Evolutionary conservation across 305 asterid genomes (phyloP), one percentile per base, ranked within the genome.

Genomic region (Fraxinus dipetala): DNA sequence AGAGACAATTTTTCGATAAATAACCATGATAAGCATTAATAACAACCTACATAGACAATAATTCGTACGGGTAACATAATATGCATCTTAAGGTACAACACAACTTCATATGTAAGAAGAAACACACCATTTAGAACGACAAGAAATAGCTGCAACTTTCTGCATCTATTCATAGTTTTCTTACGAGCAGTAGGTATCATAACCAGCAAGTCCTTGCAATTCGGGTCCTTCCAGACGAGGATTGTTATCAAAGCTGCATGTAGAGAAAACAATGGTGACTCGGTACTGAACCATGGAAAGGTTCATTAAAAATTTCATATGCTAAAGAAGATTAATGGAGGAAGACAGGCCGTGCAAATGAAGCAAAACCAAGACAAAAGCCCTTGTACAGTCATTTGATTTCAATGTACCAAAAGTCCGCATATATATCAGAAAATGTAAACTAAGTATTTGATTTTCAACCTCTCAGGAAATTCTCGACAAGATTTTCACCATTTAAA

Each of bases 151-250:
- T 61, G 85, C 76, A 48, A 30, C 65, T 63, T 87, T 77, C 76
- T 18, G 72, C 78, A 72, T 80, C 78, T 4, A 72, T 84, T 82
- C 30, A 36, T 77, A 36, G 72, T 85, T 78, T 85, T 43, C 75
- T 85, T 85, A 94, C n/a, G 88, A 84, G 91, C 98, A 94, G 85
- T 93, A 91, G 79, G 98, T 90, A 86, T 93, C 97, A 11, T 94
- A 94, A 83, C 91, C 87, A 40, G 93, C 98, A 76, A 91, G 97
- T 81, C 98, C 98, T 88, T 83, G 92, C 92, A 94, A 87, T 88
- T 93, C 94, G 0, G 98, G 97, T 72, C 97, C 98, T 89, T 94
- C 97, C 77, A 94, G 90, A 31, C 92, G 95, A 85, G 98, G 97
- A 81, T 94, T 94, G 89, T 93, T 90, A 93, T 90, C 94, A 31